Percentiles rank a stretch among this genome's conserved stretches.
These are phyloP conservation scores for Exophiala xenobiotica DNA, from an alignment of 2,329 filamentous ascomycete genomes.

Conservation along the genomic window DNA sequence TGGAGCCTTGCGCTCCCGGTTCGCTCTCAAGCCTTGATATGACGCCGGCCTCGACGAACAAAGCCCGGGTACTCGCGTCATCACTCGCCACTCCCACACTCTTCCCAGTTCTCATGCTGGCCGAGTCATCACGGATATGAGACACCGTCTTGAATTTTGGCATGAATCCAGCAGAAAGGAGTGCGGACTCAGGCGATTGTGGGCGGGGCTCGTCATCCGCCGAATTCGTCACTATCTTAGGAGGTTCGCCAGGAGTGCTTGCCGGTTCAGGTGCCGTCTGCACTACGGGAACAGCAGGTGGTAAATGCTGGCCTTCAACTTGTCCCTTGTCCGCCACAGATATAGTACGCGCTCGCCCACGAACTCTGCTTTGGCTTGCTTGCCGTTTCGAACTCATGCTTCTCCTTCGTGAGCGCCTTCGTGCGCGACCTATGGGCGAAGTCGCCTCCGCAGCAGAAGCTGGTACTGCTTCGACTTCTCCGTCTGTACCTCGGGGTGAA, in stretches of 20 bases:
- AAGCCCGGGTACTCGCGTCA: slow-evolving; percentile 27
- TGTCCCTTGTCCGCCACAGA: slow-evolving; percentile 28
- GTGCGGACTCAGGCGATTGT: slow-evolving; percentile 9
- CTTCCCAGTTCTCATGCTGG: slow-evolving; percentile 22
- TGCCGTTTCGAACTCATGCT: slow-evolving; percentile 15
- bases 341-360: slow-evolving; percentile 21
- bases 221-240: neutral
- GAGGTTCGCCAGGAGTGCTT: neutral
- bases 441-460: neutral
- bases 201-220: neutral
- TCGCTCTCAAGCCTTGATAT: slow-evolving; percentile 2
- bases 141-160: slow-evolving; percentile 27
- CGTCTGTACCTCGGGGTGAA: slow-evolving; percentile 1
- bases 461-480: neutral
- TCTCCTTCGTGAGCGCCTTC: slow-evolving; percentile 3
- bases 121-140: slow-evolving; percentile 25
- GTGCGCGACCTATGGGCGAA: neutral
- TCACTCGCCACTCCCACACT: slow-evolving; percentile 16
- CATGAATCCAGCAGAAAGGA: slow-evolving; percentile 22
- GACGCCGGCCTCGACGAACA: slow-evolving; percentile 29
- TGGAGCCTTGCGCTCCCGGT: neutral
- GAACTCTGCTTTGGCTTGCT: slow-evolving; percentile 7
- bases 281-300: neutral
- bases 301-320: slow-evolving; percentile 16
- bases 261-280: slow-evolving; percentile 1